These are phyloP conservation scores for Pichia deserticola DNA, from an alignment of 805 yeast genomes.

Conservation along the genomic window DNA sequence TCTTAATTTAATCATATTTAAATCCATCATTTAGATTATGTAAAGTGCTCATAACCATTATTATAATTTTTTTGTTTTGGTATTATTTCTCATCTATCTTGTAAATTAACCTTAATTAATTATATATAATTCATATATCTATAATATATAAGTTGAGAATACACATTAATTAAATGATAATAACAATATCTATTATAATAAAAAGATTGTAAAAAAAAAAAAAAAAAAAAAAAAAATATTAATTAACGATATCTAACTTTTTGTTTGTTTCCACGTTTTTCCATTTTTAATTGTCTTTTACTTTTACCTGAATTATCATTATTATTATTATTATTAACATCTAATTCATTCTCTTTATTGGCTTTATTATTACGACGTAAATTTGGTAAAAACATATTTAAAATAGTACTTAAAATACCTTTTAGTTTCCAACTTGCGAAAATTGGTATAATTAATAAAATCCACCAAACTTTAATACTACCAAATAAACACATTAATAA, in stretches of 20 bases:
- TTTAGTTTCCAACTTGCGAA: constrained; percentile 43
- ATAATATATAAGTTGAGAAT: too few species aligned
- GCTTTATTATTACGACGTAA: neutral
- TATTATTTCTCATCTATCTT: too few species aligned
- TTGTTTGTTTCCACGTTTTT: constrained; percentile 26
- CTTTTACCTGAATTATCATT: constrained; percentile 19
- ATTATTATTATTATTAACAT: neutral
- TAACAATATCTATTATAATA: too few species aligned
- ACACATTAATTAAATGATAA: too few species aligned
- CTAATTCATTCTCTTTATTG: constrained; percentile 1
- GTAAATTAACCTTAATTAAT: too few species aligned
- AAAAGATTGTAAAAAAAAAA: too few species aligned
- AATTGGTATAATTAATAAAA: constrained; percentile 44
- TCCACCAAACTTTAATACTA: constrained; percentile 51
- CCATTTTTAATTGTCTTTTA: constrained; percentile 34
- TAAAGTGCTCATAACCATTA: too few species aligned
- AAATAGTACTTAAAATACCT: constrained; percentile 28
- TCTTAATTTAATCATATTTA: too few species aligned
- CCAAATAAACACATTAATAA: constrained; percentile 48
- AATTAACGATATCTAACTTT: constrained; percentile 8
- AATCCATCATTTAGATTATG: too few species aligned
- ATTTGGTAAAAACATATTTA: constrained; percentile 15
- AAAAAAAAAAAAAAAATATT: too few species aligned
- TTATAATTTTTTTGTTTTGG: too few species aligned
- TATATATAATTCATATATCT: too few species aligned